Conservation (phyloP, 768 basidiomycete species). For the Cubamyces sp. region DNA sequence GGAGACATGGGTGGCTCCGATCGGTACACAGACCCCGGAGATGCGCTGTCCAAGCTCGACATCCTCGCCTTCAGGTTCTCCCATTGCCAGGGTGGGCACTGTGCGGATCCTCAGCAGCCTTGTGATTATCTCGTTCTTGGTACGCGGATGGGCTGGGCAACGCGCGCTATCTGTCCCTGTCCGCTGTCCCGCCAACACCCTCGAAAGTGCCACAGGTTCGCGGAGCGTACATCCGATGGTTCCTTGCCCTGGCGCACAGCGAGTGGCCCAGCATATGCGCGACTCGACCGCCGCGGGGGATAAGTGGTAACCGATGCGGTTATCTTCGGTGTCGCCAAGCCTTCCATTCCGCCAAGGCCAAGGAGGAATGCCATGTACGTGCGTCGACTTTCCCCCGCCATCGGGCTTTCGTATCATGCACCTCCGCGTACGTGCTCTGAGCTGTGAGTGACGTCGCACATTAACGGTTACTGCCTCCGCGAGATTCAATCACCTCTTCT, state of each 20-base stretch:
- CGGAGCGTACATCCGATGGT: too few species aligned
- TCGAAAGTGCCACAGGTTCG: too few species aligned
- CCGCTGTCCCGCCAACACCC: too few species aligned
- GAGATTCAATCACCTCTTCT: too few species aligned
- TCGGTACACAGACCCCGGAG: constrained; percentile 2
- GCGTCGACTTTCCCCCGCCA: constrained; percentile 5
- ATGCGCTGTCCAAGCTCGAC: not conserved
- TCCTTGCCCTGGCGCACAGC: too few species aligned
- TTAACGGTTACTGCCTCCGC: too few species aligned
- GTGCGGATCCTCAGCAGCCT: not conserved
- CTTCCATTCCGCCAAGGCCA: constrained; percentile 23
- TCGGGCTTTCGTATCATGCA: not conserved
- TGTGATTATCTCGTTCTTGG: too few species aligned
- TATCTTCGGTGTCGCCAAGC: not conserved
- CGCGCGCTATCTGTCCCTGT: too few species aligned
- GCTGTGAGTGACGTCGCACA: too few species aligned
- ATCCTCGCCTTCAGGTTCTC: not conserved
- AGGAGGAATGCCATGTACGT: not conserved
- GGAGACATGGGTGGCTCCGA: not conserved
- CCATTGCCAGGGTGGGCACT: not conserved
- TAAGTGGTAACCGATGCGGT: constrained; percentile 6
- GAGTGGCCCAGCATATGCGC: not conserved
- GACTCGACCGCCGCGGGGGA: not conserved
- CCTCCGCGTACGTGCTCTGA: too few species aligned
- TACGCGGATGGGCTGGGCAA: too few species aligned